Conservation (phyloP, 306 rosid genomes). For the Notholithocarpus densiflorus region DNA sequence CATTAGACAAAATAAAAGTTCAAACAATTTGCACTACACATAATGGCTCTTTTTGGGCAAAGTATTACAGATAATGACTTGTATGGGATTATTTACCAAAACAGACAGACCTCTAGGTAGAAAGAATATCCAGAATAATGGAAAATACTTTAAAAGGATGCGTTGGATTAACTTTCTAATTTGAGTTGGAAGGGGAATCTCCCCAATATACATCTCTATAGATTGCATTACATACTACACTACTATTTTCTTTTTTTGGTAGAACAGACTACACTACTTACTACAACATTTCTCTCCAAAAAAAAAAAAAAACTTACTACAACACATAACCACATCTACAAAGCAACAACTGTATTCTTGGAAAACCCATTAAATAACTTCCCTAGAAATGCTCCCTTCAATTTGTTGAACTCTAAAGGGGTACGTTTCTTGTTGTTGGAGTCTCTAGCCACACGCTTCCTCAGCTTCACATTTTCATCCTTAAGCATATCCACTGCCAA, state of each 20-base stretch:
- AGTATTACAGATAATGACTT: no score
- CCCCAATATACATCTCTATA: constrained; percentile 24
- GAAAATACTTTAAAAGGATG: not conserved
- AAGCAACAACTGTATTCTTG: constrained; percentile 43
- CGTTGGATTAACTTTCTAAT: not conserved
- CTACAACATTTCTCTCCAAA: not conserved
- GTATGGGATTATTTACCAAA: no score
- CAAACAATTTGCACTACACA: not conserved
- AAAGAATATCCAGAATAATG: not conserved
- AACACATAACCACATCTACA: constrained; percentile 31
- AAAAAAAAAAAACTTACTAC: no score
- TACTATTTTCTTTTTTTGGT: not conserved
- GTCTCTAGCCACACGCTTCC: constrained; percentile 39
- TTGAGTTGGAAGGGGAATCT: not conserved
- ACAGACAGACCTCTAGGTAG: no score
- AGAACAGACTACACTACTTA: not conserved
- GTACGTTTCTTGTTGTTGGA: constrained; percentile 38
- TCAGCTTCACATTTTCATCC: constrained; percentile 66
- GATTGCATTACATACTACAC: constrained; percentile 4
- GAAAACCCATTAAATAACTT: constrained; percentile 43
- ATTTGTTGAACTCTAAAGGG: constrained; percentile 54
- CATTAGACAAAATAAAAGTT: not conserved
- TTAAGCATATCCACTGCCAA: constrained; percentile 62
- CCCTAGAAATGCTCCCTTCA: constrained; percentile 42
- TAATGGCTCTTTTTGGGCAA: not conserved